Conservation (phyloP, 148 eudicot genomes). For the Bassia scoparia region DNA sequence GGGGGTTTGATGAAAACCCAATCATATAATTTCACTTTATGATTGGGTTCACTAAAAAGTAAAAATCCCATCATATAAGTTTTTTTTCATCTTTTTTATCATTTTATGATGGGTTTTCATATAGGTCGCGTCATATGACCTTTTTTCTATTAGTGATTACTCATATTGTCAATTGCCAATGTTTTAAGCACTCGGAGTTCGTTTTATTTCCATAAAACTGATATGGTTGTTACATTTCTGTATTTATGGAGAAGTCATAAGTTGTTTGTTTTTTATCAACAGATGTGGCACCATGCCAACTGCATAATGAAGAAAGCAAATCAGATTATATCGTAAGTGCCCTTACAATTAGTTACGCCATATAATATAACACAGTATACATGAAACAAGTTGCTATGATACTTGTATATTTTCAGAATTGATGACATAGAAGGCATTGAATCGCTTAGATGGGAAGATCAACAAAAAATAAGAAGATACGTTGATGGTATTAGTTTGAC, state of each 20-base stretch:
- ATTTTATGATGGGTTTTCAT: too few species aligned
- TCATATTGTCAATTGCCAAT: too few species aligned
- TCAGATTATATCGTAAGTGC: slow-evolving; percentile 80
- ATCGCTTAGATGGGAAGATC: slow-evolving; percentile 94
- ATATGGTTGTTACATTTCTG: too few species aligned
- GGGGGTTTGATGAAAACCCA: too few species aligned
- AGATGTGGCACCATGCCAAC: slow-evolving; percentile 97
- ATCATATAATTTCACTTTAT: too few species aligned
- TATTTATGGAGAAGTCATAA: neutral
- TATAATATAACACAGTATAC: neutral
- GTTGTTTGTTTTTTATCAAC: slow-evolving; percentile 6
- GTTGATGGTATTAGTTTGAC: slow-evolving; percentile 48
- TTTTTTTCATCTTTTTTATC: too few species aligned
- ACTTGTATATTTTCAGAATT: slow-evolving; percentile 40
- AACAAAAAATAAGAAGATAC: slow-evolving; percentile 71
- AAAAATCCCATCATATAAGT: too few species aligned
- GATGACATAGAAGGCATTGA: slow-evolving; percentile 91
- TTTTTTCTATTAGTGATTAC: too few species aligned
- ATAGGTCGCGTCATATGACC: too few species aligned
- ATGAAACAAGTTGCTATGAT: neutral
- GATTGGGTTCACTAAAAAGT: too few species aligned
- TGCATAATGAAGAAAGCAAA: slow-evolving; percentile 80
- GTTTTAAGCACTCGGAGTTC: too few species aligned
- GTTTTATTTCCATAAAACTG: neutral
- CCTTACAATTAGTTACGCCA: slow-evolving; percentile 6